Percentiles rank a stretch among this genome's conserved stretches.
These are phyloP conservation scores for Dipodascopsis uninucleata DNA, from an alignment of 805 yeast species.

Conservation along the genomic window DNA sequence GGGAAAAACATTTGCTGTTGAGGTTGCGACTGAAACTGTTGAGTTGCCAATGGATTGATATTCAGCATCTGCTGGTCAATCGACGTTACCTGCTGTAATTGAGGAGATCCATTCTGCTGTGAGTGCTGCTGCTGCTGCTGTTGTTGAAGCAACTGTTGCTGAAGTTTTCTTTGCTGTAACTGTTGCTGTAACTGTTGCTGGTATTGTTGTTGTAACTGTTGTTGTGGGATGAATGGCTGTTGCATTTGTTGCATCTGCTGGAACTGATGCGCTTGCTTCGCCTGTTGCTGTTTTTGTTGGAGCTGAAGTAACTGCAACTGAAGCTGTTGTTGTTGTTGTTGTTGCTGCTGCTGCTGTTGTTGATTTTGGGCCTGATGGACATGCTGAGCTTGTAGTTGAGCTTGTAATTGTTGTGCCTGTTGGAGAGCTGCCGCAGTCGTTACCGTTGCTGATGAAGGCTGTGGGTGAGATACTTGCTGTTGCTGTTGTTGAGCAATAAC, in stretches of 20 bases:
- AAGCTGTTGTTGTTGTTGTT: slow-evolving; percentile 28
- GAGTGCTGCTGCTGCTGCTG: slow-evolving; percentile 6
- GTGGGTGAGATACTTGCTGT: slow-evolving; percentile 1
- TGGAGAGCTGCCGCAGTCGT: slow-evolving; percentile 3
- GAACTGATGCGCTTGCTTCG: slow-evolving; percentile 26
- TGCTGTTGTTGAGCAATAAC: slow-evolving; percentile 1
- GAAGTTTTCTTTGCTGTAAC: slow-evolving; percentile 4
- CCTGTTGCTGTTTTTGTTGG: slow-evolving; percentile 19
- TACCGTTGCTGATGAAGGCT: neutral
- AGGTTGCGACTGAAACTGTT: slow-evolving; percentile 15
- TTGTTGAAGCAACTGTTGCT: slow-evolving; percentile 14
- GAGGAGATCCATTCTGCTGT: slow-evolving; percentile 2
- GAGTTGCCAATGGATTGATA: neutral
- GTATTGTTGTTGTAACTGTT: slow-evolving; percentile 7
- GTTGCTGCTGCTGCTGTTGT: slow-evolving; percentile 15
- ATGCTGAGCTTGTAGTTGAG: slow-evolving; percentile 7
- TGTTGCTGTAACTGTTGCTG: slow-evolving; percentile 12
- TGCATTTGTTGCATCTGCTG: slow-evolving; percentile 22
- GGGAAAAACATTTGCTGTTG: slow-evolving; percentile 10
- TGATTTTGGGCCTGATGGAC: slow-evolving; percentile 15
- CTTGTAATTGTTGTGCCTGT: slow-evolving; percentile 4
- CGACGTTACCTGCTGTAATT: slow-evolving; percentile 10
- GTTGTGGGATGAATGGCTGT: slow-evolving; percentile 2
- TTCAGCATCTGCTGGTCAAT: neutral
- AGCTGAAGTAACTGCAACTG: slow-evolving; percentile 29